phyloP scores from a whole-genome alignment of 176 grass and related monocot species.

The Aechmea fasciata region DNA sequence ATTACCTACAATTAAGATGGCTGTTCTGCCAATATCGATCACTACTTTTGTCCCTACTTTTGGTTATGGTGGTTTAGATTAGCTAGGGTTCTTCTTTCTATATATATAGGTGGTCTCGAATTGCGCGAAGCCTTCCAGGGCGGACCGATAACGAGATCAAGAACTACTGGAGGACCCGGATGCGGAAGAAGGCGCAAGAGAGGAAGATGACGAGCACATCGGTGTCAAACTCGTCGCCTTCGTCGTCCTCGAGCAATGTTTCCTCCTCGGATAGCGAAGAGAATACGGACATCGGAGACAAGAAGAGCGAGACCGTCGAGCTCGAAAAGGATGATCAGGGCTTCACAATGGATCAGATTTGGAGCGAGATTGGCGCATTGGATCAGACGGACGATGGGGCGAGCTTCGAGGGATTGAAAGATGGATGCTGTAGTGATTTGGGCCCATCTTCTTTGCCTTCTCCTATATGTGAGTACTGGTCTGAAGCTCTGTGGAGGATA shows the following conservation, averaged over 20 bases:
- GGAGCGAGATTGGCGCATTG: conserved; percentile 63
- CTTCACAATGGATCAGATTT: conserved; percentile 59
- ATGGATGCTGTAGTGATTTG: neutral
- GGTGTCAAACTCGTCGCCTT: conserved; percentile 14
- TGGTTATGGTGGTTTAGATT: no score
- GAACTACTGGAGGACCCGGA: conserved; percentile 96
- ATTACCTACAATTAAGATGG: no score
- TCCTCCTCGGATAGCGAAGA: neutral
- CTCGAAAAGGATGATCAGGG: neutral
- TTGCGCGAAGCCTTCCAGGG: conserved; percentile 77
- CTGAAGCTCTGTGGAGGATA: conserved; percentile 74
- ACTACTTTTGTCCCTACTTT: no score
- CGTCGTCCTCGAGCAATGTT: conserved; percentile 9
- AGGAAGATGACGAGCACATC: conserved; percentile 19
- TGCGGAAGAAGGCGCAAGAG: conserved; percentile 68
- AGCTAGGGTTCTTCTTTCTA: neutral
- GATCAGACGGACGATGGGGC: conserved; percentile 20
- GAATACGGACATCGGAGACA: neutral
- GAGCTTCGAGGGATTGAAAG: conserved; percentile 32
- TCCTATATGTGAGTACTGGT: conserved; percentile 57
- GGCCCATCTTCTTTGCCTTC: conserved; percentile 17
- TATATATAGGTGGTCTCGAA: conserved; percentile 85
- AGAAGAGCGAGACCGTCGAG: neutral
- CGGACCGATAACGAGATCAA: conserved; percentile 99
- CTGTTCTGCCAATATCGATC: no score